Conservation (phyloP, 148 eudicot genomes). For the Bassia scoparia region DNA sequence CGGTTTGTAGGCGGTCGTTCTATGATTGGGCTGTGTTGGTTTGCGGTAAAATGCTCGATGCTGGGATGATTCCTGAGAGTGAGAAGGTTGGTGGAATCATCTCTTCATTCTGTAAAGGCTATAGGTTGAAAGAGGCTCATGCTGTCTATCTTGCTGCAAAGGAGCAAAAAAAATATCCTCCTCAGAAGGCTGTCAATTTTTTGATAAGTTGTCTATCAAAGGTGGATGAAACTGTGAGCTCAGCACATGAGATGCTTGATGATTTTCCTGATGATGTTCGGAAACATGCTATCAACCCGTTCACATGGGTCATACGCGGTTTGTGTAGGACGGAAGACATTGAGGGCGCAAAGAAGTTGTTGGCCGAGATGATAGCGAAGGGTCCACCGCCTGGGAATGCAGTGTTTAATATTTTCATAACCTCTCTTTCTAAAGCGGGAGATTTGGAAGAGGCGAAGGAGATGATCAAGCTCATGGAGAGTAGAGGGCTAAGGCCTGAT, state of each 20-base stretch:
- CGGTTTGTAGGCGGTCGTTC: constrained; percentile 57
- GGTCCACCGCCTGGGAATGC: constrained; percentile 90
- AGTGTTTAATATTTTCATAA: constrained; percentile 55
- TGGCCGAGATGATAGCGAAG: constrained; percentile 60
- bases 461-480: constrained; percentile 55
- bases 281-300: constrained; percentile 48
- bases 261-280: constrained; percentile 51
- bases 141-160: constrained; percentile 56
- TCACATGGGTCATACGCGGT: constrained; percentile 49
- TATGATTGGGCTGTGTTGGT: constrained; percentile 59
- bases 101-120: constrained; percentile 53
- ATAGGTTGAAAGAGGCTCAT: constrained; percentile 55
- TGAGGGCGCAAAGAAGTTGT: constrained; percentile 55
- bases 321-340: constrained; percentile 65
- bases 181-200: constrained; percentile 42
- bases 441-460: constrained; percentile 60
- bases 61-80: constrained; percentile 51
- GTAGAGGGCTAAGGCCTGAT: constrained; percentile 83
- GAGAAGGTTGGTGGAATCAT: constrained; percentile 63
- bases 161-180: constrained; percentile 40
- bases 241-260: constrained; percentile 58
- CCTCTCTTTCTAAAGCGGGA: constrained; percentile 52
- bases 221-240: constrained; percentile 44
- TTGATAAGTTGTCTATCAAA: constrained; percentile 56
- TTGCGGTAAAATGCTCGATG: constrained; percentile 59